Evolutionary conservation across 805 yeast species (phyloP).

Genomic region (Pichia manshurica): DNA sequence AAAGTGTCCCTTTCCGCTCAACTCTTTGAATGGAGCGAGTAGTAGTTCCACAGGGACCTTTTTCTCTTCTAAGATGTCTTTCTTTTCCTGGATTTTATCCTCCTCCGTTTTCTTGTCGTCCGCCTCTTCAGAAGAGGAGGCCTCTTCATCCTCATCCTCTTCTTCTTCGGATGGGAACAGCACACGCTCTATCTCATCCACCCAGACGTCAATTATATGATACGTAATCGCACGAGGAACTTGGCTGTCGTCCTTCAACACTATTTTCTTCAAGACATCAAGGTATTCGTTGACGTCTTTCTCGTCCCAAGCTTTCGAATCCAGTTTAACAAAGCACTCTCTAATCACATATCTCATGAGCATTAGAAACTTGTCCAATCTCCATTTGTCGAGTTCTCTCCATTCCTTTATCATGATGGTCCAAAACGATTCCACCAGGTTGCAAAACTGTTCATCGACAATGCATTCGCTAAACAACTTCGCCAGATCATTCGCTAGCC

Average conservation of each 20-base stretch:
- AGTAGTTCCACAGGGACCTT: conserved; percentile 49
- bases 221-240: conserved; percentile 73
- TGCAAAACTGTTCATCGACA: conserved; percentile 37
- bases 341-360: conserved; percentile 72
- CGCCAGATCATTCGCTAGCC: conserved; percentile 70
- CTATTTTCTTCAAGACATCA: conserved; percentile 26
- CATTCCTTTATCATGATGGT: conserved; percentile 71
- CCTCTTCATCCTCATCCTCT: conserved; percentile 30
- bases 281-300: conserved; percentile 42
- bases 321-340: conserved; percentile 55
- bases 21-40: conserved; percentile 53
- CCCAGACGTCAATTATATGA: conserved; percentile 76
- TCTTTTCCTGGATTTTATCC: conserved; percentile 17
- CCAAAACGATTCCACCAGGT: conserved; percentile 77
- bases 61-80: conserved; percentile 17
- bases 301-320: conserved; percentile 48
- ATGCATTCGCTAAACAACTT: conserved; percentile 40
- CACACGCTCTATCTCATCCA: conserved; percentile 77
- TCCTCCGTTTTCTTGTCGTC: conserved; percentile 24
- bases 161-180: conserved; percentile 45
- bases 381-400: conserved; percentile 75
- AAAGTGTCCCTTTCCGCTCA: conserved; percentile 43
- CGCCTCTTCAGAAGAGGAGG: conserved; percentile 36
- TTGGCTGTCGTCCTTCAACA: conserved; percentile 50
- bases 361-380: conserved; percentile 82